These are phyloP conservation scores for Alternaria rosae DNA, from an alignment of 2,329 filamentous ascomycete genomes.

Conservation along the genomic window DNA sequence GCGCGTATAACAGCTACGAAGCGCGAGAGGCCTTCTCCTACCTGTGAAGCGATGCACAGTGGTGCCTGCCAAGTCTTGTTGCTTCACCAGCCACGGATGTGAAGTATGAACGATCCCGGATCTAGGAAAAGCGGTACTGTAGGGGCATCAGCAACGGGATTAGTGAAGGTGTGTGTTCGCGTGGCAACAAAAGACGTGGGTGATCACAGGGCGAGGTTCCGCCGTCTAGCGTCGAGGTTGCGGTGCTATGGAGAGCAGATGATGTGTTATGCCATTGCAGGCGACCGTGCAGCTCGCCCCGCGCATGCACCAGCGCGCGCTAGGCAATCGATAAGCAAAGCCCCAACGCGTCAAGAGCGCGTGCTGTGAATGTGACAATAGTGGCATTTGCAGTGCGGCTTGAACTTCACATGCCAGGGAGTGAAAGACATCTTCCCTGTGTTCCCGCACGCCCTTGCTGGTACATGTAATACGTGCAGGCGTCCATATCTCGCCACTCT, in stretches of 20 bases:
- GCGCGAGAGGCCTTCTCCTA: constrained; percentile 4
- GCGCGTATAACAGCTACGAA: constrained; percentile 4
- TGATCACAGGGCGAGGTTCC: constrained; percentile 13
- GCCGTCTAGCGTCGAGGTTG: constrained; percentile 23
- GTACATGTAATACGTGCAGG: not conserved
- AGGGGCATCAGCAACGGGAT: constrained; percentile 8
- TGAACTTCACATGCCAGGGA: not conserved
- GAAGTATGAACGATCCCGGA: not conserved
- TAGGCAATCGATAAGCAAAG: constrained; percentile 31
- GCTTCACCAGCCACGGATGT: constrained; percentile 2
- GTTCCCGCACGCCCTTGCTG: not conserved
- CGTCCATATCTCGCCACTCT: constrained; percentile 1
- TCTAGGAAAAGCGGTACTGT: not conserved
- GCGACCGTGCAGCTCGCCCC: constrained; percentile 26
- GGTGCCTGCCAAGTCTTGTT: constrained; percentile 15
- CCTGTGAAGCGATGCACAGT: constrained; percentile 1
- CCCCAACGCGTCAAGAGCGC: constrained; percentile 21
- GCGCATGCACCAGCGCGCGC: constrained; percentile 20
- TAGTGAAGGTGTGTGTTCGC: not conserved
- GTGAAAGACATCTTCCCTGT: not conserved
- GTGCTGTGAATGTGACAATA: not conserved
- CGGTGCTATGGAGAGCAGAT: constrained; percentile 32
- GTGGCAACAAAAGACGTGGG: not conserved
- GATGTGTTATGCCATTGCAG: constrained; percentile 35
- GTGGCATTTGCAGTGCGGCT: not conserved